Base-by-base conservation (phyloP, 352 stramenopile species). In the Thalassiosira exigua region DNA sequence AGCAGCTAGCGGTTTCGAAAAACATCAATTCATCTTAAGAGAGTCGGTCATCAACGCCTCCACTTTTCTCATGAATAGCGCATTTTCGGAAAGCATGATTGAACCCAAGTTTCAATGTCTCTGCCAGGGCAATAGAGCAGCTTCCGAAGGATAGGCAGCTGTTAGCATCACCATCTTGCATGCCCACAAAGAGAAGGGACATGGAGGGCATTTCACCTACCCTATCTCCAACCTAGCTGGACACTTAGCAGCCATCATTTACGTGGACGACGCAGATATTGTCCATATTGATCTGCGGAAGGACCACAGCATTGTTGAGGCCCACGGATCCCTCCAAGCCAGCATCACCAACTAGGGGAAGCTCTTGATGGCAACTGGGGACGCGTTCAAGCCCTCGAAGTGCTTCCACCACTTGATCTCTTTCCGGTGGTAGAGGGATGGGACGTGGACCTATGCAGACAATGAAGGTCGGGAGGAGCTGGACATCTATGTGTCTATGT, bases 41-140 rank as follows among this genome's bases (percentile, higher is more conserved):
- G n/a, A n/a, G n/a, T n/a, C n/a, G n/a, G n/a, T n/a, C n/a, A n/a
- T n/a, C n/a, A n/a, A n/a, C n/a, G n/a, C n/a, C n/a, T n/a, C n/a
- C n/a, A n/a, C n/a, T n/a, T n/a, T n/a, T n/a, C n/a, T n/a, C n/a
- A n/a, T n/a, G n/a, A n/a, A n/a, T n/a, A n/a, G n/a, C n/a, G n/a
- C n/a, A n/a, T n/a, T n/a, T n/a, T n/a, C 36, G 5, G 54, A 24
- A 44, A 24, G 54, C 14, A 50, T 11, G 36, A 21, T 53, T 5
- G 14, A 62, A 44, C 11, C 22, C 5, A 42, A 42, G 36, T 52
- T 61, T 22, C 32, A 68, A 19, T 17, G 32, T 11, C 30, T 27
- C 24, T 60, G 36, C 22, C 75, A 83, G 54, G 75, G 68, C 5
- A 83, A 83, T 66, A 68, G 75, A 11, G 75, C 75, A 3, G 53